A percentile compares a stretch with the other conserved stretches of the same genome.
phyloP scores from a whole-genome alignment of 1,139 yeast species.

The Scheffersomyces illinoinensis region DNA sequence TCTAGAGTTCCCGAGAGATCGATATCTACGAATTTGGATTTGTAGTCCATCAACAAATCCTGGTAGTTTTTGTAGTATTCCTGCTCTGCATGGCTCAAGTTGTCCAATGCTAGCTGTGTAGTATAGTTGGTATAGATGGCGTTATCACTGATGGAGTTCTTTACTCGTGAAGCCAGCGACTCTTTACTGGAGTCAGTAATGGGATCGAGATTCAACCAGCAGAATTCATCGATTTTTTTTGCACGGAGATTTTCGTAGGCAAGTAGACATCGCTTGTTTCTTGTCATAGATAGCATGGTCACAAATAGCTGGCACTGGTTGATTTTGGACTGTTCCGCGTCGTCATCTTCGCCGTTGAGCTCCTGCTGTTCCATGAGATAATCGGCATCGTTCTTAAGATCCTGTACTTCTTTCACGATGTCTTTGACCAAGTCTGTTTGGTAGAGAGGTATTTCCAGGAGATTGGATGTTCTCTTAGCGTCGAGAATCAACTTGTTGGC shows the following conservation, averaged over 20 bases:
- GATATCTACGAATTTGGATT: slow-evolving; percentile 79
- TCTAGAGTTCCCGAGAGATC: slow-evolving; percentile 84
- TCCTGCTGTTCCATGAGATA: slow-evolving; percentile 29
- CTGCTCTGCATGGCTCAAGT: slow-evolving; percentile 75
- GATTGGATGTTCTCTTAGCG: slow-evolving; percentile 72
- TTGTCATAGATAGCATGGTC: slow-evolving; percentile 75
- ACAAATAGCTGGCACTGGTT: slow-evolving; percentile 77
- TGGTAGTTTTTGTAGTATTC: slow-evolving; percentile 74
- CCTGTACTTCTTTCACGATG: slow-evolving; percentile 59
- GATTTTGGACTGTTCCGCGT: slow-evolving; percentile 43
- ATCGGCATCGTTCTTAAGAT: slow-evolving; percentile 54
- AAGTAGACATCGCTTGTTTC: slow-evolving; percentile 84
- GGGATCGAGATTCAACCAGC: slow-evolving; percentile 64
- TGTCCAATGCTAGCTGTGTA: slow-evolving; percentile 40
- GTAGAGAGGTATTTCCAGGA: slow-evolving; percentile 71
- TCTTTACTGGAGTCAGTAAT: slow-evolving; percentile 13
- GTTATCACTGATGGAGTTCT: slow-evolving; percentile 9
- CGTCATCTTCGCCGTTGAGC: slow-evolving; percentile 15
- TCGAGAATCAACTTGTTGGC: slow-evolving; percentile 82
- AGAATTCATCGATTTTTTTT: slow-evolving; percentile 62
- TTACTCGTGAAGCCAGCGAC: neutral
- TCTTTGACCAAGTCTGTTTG: slow-evolving; percentile 75
- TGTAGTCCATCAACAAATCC: slow-evolving; percentile 71
- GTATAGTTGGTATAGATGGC: slow-evolving; percentile 25
- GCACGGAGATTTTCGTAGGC: slow-evolving; percentile 81